These are phyloP conservation scores for Oryza coarctata DNA, from an alignment of 176 grass and related monocot genomes.

Conservation along the genomic window DNA sequence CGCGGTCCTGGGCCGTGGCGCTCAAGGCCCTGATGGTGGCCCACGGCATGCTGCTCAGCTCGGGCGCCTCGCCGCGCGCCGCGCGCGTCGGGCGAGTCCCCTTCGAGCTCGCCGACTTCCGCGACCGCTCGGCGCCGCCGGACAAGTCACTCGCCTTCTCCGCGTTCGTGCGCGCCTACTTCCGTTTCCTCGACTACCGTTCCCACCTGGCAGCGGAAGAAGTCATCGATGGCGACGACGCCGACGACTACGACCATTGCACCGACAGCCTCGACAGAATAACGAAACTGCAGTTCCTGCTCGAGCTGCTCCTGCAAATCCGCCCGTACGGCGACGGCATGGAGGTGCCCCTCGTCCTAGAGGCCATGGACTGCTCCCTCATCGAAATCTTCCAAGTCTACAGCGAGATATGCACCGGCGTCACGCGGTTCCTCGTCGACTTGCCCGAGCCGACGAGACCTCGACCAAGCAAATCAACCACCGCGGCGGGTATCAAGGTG, in stretches of 20 bases:
- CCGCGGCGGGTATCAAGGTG: constrained; percentile 15
- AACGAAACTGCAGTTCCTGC: constrained; percentile 39
- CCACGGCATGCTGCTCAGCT: constrained; percentile 54
- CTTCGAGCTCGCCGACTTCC: constrained; percentile 58
- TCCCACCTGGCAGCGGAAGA: constrained; percentile 34
- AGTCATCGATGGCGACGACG: background rate
- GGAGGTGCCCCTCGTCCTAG: constrained; percentile 49
- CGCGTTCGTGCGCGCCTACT: constrained; percentile 57
- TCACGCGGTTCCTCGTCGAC: constrained; percentile 44
- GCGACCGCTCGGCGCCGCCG: constrained; percentile 18
- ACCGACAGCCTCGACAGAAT: background rate
- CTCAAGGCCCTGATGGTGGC: constrained; percentile 58
- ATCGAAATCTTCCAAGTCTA: constrained; percentile 52
- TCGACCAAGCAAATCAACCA: background rate
- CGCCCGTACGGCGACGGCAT: constrained; percentile 43
- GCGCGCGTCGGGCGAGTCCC: constrained; percentile 33
- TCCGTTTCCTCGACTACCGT: constrained; percentile 52
- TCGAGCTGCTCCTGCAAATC: constrained; percentile 56
- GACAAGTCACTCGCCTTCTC: constrained; percentile 30
- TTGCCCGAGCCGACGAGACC: background rate
- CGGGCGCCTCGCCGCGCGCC: background rate
- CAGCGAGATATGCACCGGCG: constrained; percentile 41
- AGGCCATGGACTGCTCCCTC: constrained; percentile 60
- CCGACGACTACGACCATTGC: background rate
- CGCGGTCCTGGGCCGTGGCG: constrained; percentile 55